Conservation (phyloP, 2,329 filamentous ascomycete genomes). For the Aspergillus uvarum region DNA sequence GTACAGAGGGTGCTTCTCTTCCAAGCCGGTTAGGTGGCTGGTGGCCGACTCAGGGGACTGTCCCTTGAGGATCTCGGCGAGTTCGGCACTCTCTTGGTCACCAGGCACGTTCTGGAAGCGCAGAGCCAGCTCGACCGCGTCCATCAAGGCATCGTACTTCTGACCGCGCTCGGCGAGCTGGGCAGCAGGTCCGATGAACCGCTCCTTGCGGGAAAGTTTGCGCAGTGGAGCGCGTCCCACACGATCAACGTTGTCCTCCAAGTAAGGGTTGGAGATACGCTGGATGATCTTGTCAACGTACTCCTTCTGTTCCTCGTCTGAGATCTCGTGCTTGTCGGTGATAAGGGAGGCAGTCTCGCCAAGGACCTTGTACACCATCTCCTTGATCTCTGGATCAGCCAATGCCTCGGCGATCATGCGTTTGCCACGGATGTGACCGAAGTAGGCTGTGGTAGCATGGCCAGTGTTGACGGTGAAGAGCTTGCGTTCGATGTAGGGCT, state of each 20-base stretch:
- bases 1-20: conserved; percentile 74
- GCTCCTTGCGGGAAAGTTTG: conserved; percentile 92
- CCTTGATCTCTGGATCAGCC: conserved; percentile 74
- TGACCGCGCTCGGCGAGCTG: conserved; percentile 81
- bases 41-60: conserved; percentile 73
- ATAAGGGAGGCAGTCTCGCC: conserved; percentile 85
- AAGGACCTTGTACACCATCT: conserved; percentile 75
- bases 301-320: conserved; percentile 69
- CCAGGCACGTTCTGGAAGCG: conserved; percentile 93
- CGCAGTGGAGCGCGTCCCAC: conserved; percentile 92
- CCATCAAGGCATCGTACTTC: conserved; percentile 71
- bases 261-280: conserved; percentile 88
- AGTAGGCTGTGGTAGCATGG: conserved; percentile 94
- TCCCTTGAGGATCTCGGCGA: conserved; percentile 80
- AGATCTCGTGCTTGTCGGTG: conserved; percentile 80
- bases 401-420: conserved; percentile 87
- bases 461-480: conserved; percentile 99
- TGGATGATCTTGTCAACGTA: conserved; percentile 92
- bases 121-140: conserved; percentile 85
- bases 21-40: conserved; percentile 76
- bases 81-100: conserved; percentile 83
- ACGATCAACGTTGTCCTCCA: conserved; percentile 91
- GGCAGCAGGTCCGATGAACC: conserved; percentile 87
- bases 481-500: conserved; percentile 98
- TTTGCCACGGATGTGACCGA: conserved; percentile 84